A percentile compares a stretch with the other conserved stretches of the same genome.
phyloP scores from a whole-genome alignment of 305 asterid species.

The Fraxinus sp. region DNA sequence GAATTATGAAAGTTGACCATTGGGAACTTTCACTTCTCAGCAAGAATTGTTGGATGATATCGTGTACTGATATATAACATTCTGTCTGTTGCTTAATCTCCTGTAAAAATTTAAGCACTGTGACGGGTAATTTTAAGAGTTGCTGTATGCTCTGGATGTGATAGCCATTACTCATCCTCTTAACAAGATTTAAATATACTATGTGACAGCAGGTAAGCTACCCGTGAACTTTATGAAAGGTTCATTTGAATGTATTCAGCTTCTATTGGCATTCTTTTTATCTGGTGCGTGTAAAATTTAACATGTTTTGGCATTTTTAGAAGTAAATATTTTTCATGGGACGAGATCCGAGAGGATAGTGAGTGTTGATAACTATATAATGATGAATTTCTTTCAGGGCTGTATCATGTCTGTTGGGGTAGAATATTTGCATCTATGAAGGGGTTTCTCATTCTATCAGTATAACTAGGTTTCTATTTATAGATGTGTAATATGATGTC shows the following conservation, averaged over 20 bases:
- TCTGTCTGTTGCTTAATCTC: constrained; percentile 8
- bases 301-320: constrained; percentile 2
- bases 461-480: neutral
- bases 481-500: constrained; percentile 11
- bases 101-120: constrained; percentile 9
- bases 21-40: neutral
- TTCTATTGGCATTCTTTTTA: neutral
- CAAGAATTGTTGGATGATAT: neutral
- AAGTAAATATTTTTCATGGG: constrained; percentile 2
- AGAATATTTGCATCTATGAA: neutral
- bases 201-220: constrained; percentile 10
- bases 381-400: constrained; percentile 3
- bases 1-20: constrained; percentile 12
- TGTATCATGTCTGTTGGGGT: neutral
- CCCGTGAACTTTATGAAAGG: constrained; percentile 1
- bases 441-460: neutral
- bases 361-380: neutral
- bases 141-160: constrained; percentile 5
- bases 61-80: neutral
- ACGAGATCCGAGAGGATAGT: neutral
- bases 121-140: constrained; percentile 1
- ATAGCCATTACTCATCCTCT: constrained; percentile 5
- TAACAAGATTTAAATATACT: neutral
- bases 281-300: constrained; percentile 4
- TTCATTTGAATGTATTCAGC: constrained; percentile 3